phyloP scores from a whole-genome alignment of 495 filamentous ascomycete species.

The Penicillium odoratum region DNA sequence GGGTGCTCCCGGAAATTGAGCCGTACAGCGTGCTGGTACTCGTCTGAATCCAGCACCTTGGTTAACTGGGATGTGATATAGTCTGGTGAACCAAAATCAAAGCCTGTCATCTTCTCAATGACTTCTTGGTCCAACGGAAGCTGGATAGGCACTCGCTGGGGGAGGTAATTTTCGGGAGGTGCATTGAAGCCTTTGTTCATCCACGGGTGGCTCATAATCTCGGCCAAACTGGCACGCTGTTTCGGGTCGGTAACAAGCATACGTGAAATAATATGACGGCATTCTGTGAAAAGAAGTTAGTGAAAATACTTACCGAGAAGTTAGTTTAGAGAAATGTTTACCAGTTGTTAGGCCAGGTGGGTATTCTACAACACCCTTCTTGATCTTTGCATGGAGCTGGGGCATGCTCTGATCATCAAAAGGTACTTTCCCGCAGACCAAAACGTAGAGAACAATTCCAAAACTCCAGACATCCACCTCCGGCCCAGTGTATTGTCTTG shows the following conservation, averaged over 20 bases:
- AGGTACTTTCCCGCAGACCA: conserved; percentile 97
- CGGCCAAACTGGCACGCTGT: conserved; percentile 79
- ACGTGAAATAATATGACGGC: conserved; percentile 85
- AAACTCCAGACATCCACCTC: conserved; percentile 99
- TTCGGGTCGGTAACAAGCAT: conserved; percentile 97
- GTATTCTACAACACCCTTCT: conserved; percentile 94
- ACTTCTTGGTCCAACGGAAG: conserved; percentile 82
- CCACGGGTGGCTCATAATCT: conserved; percentile 98
- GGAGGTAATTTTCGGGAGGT: conserved; percentile 88
- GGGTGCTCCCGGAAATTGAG: conserved; percentile 66
- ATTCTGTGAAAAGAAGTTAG: conserved; percentile 59
- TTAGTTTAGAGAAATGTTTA: conserved; percentile 40
- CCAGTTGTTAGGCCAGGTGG: conserved; percentile 88
- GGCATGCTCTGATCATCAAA: conserved; percentile 99
- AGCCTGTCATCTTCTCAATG: conserved; percentile 92
- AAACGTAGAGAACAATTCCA: conserved; percentile 96
- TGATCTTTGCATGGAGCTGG: conserved; percentile 97
- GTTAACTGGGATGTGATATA: conserved; percentile 79
- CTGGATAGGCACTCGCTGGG: conserved; percentile 77
- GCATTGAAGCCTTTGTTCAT: conserved; percentile 88
- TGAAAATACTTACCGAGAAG: background rate
- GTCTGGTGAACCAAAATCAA: conserved; percentile 91
- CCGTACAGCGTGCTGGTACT: conserved; percentile 81
- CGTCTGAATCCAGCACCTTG: conserved; percentile 81
- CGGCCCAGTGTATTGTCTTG: conserved; percentile 89